Percentiles rank a stretch among this genome's conserved stretches.
phyloP scores from a whole-genome alignment of 306 rosid genomes.

The Psophocarpus tetragonolobus region DNA sequence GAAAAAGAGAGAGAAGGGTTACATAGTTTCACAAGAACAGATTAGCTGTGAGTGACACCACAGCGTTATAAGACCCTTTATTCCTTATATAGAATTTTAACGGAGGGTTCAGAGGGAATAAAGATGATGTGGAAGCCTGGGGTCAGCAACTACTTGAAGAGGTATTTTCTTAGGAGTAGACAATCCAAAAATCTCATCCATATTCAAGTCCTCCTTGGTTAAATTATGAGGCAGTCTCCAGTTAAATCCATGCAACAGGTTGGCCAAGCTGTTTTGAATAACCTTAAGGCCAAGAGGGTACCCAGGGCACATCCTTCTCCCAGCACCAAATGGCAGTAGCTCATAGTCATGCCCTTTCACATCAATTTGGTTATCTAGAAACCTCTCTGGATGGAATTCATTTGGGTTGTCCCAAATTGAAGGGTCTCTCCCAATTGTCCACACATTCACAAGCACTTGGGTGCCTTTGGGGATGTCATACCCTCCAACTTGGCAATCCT shows the following conservation, averaged over 20 bases:
- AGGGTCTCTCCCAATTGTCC: conserved; percentile 76
- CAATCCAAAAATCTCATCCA: conserved; percentile 76
- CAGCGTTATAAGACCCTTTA: no score
- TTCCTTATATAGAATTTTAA: no score
- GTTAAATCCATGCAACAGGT: conserved; percentile 75
- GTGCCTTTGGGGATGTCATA: conserved; percentile 78
- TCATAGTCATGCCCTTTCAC: conserved; percentile 74
- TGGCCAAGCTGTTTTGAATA: conserved; percentile 74
- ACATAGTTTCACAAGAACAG: no score
- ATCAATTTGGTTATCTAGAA: conserved; percentile 54
- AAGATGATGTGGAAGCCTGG: conserved; percentile 64
- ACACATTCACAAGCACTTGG: conserved; percentile 48
- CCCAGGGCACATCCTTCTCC: conserved; percentile 91
- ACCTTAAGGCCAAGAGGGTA: conserved; percentile 77
- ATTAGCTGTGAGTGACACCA: no score
- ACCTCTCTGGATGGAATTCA: conserved; percentile 73
- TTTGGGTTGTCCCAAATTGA: conserved; percentile 64
- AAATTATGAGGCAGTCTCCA: conserved; percentile 56
- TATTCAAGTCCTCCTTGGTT: conserved; percentile 58
- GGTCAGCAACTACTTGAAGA: conserved; percentile 44
- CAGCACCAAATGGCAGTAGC: conserved; percentile 85
- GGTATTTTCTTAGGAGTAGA: conserved; percentile 67
- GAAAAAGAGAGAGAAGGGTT: no score
- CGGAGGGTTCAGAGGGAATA: conserved; percentile 46
- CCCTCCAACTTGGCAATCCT: conserved; percentile 51